Evolutionary conservation across 2,329 filamentous ascomycete genomes (phyloP).

Genomic region (Fusarium metavorans): DNA sequence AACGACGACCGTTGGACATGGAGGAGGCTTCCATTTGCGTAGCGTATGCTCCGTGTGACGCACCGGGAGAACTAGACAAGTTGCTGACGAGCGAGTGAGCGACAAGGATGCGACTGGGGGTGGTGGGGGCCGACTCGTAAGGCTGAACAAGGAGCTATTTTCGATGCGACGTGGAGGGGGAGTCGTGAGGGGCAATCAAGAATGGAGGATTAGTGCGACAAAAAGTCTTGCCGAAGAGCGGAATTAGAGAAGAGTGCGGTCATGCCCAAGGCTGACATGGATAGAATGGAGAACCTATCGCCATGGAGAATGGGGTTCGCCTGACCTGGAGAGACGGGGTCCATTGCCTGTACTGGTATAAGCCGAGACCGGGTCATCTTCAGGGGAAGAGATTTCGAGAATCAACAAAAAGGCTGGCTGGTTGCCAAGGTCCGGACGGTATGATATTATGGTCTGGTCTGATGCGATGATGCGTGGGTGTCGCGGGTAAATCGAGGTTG

Average conservation of each 20-base stretch:
- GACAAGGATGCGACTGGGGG: slow-evolving; percentile 35
- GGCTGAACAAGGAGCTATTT: slow-evolving; percentile 45
- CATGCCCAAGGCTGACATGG: slow-evolving; percentile 17
- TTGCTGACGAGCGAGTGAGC: slow-evolving; percentile 21
- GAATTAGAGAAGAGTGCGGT: slow-evolving; percentile 21
- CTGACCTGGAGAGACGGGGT: slow-evolving; percentile 5
- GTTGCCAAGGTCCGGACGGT: neutral
- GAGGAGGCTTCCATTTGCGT: slow-evolving; percentile 23
- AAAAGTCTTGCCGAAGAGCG: slow-evolving; percentile 18
- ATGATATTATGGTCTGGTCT: neutral
- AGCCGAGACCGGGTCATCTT: slow-evolving; percentile 27
- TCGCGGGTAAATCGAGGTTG: slow-evolving; percentile 3
- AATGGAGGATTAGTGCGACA: slow-evolving; percentile 11
- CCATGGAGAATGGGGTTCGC: slow-evolving; percentile 4
- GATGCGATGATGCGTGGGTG: neutral
- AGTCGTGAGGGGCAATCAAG: slow-evolving; percentile 7
- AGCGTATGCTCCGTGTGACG: slow-evolving; percentile 17
- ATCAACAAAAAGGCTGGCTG: neutral
- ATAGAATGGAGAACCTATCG: too few species aligned
- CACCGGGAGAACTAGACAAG: slow-evolving; percentile 17
- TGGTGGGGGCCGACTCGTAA: slow-evolving; percentile 42
- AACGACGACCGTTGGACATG: slow-evolving; percentile 14
- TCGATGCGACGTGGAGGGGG: slow-evolving; percentile 11
- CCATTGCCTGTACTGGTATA: slow-evolving; percentile 32
- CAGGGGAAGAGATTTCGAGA: neutral